Evolutionary conservation across 129 eudicot species (phyloP), one percentile per base, ranked within the genome.

Genomic region (Pulicaria dysenterica): DNA sequence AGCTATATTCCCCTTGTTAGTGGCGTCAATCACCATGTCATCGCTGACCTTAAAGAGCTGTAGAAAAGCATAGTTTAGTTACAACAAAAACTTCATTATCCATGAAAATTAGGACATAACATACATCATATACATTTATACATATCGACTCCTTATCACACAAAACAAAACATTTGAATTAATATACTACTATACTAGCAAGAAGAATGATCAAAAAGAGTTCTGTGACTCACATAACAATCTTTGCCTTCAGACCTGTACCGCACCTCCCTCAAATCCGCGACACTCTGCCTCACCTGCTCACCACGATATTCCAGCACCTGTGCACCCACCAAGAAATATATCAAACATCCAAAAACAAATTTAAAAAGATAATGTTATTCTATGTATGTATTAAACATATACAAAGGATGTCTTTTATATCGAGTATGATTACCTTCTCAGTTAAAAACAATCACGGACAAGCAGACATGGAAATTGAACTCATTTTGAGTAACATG

Each of bases 1-100:
- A 0, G 88, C 96, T n/a, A 92, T 87, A 49, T 89, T 92, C 72
- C 98, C 98, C 58, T 70, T 85, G 58, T 82, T 47, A 40, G 96
- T 92, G 51, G 98, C 94, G 63, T 92, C 98, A 72, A 92, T 79
- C 44, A 92, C 96, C 7, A 89, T 73, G 73, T 92, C 91, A 51
- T 92, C 96, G 62, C 98, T 92, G 78, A 89, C 75, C 84, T 92
- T 92, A 59, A 92, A 92, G 53, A 92, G 94, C 97, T 92, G 91
- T 84, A 86, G 4, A 67, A 65, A 50, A 73, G 34, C 34, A 34
- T 59, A 69, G 37, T 69, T 62, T 63, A 24, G 54, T 71, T 11
- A 9, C 58, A 60, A 64, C 64, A 50, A 49, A 54, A 53, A 53
- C 8, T 47, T n/a, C 6, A 5, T 46, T 12, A 19, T 42, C 40